Conservation (phyloP, 495 filamentous ascomycete species). For the Penicillium alfredii region DNA sequence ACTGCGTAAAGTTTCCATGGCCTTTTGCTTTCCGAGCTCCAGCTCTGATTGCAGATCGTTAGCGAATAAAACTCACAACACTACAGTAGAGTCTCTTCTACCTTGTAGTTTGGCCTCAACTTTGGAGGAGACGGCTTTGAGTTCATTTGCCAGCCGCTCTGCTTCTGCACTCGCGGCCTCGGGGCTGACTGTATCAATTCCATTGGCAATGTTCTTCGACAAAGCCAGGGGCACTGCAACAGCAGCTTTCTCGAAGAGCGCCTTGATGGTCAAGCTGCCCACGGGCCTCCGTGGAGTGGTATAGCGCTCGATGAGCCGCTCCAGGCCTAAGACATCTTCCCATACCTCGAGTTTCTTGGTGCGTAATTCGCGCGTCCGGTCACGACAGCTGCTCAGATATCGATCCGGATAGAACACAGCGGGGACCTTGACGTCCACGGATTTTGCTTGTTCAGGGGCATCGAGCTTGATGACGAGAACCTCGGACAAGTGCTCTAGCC, state of each 20-base stretch:
- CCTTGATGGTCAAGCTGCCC: conserved; percentile 22
- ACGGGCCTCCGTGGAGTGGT: conserved; percentile 16
- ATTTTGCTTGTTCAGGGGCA: conserved; percentile 38
- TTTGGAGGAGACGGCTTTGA: conserved; percentile 34
- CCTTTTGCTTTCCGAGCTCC: conserved; percentile 46
- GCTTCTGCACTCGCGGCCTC: conserved; percentile 20
- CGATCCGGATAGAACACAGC: conserved; percentile 70
- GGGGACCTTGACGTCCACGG: conserved; percentile 60
- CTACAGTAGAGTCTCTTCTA: conserved; percentile 12
- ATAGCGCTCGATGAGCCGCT: conserved; percentile 31
- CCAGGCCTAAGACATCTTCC: conserved; percentile 38
- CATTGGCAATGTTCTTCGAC: conserved; percentile 17
- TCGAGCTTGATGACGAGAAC: conserved; percentile 59
- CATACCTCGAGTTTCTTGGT: conserved; percentile 31
- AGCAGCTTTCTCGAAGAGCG: conserved; percentile 36
- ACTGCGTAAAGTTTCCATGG: conserved; percentile 38
- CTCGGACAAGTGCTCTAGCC: conserved; percentile 55
- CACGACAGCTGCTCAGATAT: conserved; percentile 57
- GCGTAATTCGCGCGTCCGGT: conserved; percentile 48
- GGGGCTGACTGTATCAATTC: conserved; percentile 10
- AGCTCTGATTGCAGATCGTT: conserved; percentile 36
- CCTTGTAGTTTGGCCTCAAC: conserved; percentile 49
- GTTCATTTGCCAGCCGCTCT: conserved; percentile 30
- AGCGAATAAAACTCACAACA: conserved; percentile 3
- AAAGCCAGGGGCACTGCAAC: conserved; percentile 21